A percentile compares a stretch with the other conserved stretches of the same genome.
These are phyloP conservation scores for Calonectria henricotiae DNA, from an alignment of 2,329 filamentous ascomycete species.

Conservation along the genomic window DNA sequence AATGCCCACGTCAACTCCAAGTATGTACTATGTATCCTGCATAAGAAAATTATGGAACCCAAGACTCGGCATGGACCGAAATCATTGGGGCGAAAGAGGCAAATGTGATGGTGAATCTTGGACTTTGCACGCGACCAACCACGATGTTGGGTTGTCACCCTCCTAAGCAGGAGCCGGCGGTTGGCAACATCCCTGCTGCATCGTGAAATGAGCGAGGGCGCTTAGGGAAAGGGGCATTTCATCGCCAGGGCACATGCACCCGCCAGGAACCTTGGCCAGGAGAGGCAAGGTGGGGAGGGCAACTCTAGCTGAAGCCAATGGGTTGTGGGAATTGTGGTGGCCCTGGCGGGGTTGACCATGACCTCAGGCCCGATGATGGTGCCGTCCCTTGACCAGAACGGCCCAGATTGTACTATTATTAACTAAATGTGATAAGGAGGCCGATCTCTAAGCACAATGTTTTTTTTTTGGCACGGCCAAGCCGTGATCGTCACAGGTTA, in stretches of 20 bases:
- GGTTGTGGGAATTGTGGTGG: slow-evolving; percentile 42
- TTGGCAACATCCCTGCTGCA: slow-evolving; percentile 37
- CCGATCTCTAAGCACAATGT: slow-evolving; percentile 2
- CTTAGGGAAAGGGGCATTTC: slow-evolving; percentile 36
- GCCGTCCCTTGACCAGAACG: slow-evolving; percentile 13
- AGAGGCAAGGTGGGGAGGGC: slow-evolving; percentile 44
- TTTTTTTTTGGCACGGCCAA: slow-evolving; percentile 5
- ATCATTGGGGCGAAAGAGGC: not conserved
- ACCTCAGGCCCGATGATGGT: slow-evolving; percentile 20
- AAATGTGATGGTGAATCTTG: slow-evolving; percentile 16
- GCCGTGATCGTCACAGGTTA: slow-evolving; percentile 18
- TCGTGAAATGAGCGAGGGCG: slow-evolving; percentile 42
- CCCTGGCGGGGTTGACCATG: slow-evolving; percentile 39
- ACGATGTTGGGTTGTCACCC: slow-evolving; percentile 1
- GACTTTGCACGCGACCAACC: slow-evolving; percentile 28
- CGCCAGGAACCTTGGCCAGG: slow-evolving; percentile 38
- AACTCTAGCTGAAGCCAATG: slow-evolving; percentile 42
- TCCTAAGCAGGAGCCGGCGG: slow-evolving; percentile 27
- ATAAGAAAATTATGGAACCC: not conserved
- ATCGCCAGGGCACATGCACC: slow-evolving; percentile 19
- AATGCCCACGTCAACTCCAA: slow-evolving; percentile 2
- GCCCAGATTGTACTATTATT: slow-evolving; percentile 29
- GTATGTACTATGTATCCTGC: slow-evolving; percentile 8
- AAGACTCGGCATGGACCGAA: slow-evolving; percentile 25
- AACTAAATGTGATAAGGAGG: slow-evolving; percentile 17